Conservation (phyloP, 164 flowering plant genomes). For the Amborella trichopoda region DNA sequence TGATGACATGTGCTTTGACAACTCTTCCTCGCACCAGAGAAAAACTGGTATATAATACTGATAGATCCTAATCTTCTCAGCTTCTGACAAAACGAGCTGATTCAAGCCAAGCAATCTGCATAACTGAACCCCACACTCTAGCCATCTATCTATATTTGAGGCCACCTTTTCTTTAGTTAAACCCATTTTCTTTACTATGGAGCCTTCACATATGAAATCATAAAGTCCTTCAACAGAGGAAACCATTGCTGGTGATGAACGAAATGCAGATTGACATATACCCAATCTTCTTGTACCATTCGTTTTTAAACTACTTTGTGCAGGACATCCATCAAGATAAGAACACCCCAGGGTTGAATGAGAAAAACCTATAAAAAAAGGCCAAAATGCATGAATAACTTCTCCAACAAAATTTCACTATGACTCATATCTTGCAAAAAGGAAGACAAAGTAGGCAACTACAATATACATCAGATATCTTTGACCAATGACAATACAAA, state of each 20-base stretch:
- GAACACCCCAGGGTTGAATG: too few relatives aligned
- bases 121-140: constrained; percentile 39
- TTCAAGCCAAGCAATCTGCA: constrained; percentile 62
- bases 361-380: too few relatives aligned
- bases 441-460: too few relatives aligned
- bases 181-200: constrained; percentile 48
- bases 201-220: constrained; percentile 76
- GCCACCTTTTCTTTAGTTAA: constrained; percentile 48
- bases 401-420: too few relatives aligned
- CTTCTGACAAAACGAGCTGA: constrained; percentile 37
- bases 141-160: constrained; percentile 69
- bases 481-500: too few relatives aligned
- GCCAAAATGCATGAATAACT: too few relatives aligned
- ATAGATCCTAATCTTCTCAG: constrained; percentile 71
- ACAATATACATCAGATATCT: too few relatives aligned
- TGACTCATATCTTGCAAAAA: too few relatives aligned
- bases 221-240: constrained; percentile 71
- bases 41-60: constrained; percentile 94
- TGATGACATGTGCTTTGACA: constrained; percentile 44
- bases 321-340: too few relatives aligned
- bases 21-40: constrained; percentile 89
- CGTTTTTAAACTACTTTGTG: too few relatives aligned
- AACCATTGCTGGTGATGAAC: constrained; percentile 41
- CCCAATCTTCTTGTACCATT: too few relatives aligned
- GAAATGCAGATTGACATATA: constrained; percentile 33